Conservation (phyloP, 2,329 filamentous ascomycete genomes). For the Hypoxylon sp. region DNA sequence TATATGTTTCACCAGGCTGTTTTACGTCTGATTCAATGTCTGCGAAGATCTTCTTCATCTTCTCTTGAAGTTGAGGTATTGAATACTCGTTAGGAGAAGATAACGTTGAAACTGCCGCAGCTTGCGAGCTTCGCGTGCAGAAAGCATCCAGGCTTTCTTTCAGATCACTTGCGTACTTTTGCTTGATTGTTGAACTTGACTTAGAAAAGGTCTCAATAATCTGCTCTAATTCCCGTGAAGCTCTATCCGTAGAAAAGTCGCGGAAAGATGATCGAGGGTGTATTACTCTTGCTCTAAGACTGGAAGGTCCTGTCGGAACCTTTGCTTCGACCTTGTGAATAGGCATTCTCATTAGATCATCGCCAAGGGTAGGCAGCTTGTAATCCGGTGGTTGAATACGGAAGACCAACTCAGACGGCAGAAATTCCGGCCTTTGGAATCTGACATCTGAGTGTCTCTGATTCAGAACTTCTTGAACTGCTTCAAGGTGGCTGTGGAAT, state of each 20-base stretch:
- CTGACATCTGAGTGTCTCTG: constrained; percentile 47
- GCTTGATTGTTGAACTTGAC: constrained; percentile 55
- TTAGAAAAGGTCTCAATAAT: constrained; percentile 54
- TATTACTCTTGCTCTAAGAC: background rate
- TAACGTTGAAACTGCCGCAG: constrained; percentile 9
- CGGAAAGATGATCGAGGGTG: background rate
- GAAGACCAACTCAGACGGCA: constrained; percentile 42
- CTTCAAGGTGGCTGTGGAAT: constrained; percentile 60
- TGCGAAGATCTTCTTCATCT: constrained; percentile 9
- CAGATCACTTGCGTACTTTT: constrained; percentile 57
- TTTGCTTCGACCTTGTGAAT: constrained; percentile 7
- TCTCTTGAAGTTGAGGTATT: constrained; percentile 19
- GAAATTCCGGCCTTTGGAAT: constrained; percentile 41
- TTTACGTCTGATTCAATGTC: constrained; percentile 34
- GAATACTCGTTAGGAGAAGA: constrained; percentile 2
- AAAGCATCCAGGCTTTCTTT: constrained; percentile 49
- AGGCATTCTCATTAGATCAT: constrained; percentile 43
- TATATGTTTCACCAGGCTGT: constrained; percentile 19
- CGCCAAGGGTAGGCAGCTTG: constrained; percentile 38
- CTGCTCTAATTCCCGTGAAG: constrained; percentile 47
- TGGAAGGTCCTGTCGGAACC: background rate
- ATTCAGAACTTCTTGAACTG: constrained; percentile 61
- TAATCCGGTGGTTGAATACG: constrained; percentile 37
- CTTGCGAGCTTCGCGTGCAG: constrained; percentile 21
- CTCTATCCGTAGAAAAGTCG: background rate